Base-by-base conservation (phyloP, 2,329 filamentous ascomycete species). In the Monosporascus sp. region DNA sequence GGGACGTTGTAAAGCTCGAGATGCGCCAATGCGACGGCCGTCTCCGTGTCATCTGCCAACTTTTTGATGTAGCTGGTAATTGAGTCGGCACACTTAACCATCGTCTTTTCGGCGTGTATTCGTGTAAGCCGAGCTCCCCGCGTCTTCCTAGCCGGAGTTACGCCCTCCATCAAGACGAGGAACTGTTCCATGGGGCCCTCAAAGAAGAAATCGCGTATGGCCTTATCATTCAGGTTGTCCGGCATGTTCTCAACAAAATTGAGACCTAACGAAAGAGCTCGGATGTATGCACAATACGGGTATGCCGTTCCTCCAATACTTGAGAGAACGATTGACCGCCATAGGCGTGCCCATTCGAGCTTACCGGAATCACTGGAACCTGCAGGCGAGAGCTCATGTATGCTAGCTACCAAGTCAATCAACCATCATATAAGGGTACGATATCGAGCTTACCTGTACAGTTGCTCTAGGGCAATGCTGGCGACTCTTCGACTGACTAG, bases 281-380 rank as follows among this genome's bases (percentile, higher is more conserved):
- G 81, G 52, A 90, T 80, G 68, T 87, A 89, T 38, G 81, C 75
- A 61, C 82, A 87, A 65, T 91, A 91, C 0, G 86, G 86, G 57
- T 84, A 86, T 18, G 82, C 71, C 0, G 87, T 88, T 58, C 74
- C 70, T 24, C 78, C 80, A 44, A 86, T 69, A 53, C 83, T 83
- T 8, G 87, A 90, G 7, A 84, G 72, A 53, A 88, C 80, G 58
- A 90, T 81, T 2, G 85, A 85, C 49, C 80, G 79, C 87, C 87
- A 91, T 48, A 88, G 68, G 7, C 80, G 75, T 2, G 82, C 80
- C 79, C 82, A 86, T 68, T 80, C 80, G 51, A 75, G 55, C 55
- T 66, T 64, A 49, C 64, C 65, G 22, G 60, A 72, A 67, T 77
- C 74, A 46, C 74, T 71, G 38, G 68, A 71, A 56, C 68, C 72